Conservation (phyloP, 768 basidiomycete species). For the Lactarius indigo region DNA sequence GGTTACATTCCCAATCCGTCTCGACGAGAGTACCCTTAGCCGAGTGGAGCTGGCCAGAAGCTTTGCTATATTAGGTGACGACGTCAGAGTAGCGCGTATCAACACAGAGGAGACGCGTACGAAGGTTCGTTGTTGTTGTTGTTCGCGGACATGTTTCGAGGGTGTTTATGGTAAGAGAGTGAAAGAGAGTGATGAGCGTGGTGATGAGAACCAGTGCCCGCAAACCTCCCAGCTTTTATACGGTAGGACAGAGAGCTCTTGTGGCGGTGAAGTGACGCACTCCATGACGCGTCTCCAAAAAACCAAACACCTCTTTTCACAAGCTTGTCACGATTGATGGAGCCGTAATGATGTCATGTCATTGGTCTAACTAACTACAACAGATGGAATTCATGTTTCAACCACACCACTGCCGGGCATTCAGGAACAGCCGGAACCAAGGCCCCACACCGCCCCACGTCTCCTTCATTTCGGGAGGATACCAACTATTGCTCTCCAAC, state of each 20-base stretch:
- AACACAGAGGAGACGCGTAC: slow-evolving; percentile 2
- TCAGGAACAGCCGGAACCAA: slow-evolving; percentile 96
- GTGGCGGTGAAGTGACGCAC: slow-evolving; percentile 9
- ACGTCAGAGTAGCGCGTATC: background rate
- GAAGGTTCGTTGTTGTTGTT: slow-evolving; percentile 18
- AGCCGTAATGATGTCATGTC: slow-evolving; percentile 15
- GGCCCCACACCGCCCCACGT: slow-evolving; percentile 78
- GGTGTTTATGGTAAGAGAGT: background rate
- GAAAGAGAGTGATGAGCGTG: background rate
- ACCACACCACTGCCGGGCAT: slow-evolving; percentile 66
- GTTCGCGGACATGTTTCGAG: slow-evolving; percentile 20
- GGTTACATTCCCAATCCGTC: slow-evolving; percentile 41
- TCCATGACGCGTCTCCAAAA: slow-evolving; percentile 10
- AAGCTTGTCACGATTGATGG: background rate
- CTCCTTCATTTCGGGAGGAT: slow-evolving; percentile 53
- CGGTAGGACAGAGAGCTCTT: background rate
- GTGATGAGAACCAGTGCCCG: background rate
- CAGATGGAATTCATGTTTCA: background rate
- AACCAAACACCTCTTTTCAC: background rate
- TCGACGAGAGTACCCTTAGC: slow-evolving; percentile 39
- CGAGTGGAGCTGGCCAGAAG: slow-evolving; percentile 40
- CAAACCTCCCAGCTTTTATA: slow-evolving; percentile 3
- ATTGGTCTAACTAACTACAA: background rate
- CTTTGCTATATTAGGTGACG: slow-evolving; percentile 30
- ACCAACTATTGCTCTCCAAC: slow-evolving; percentile 90